phyloP scores from a whole-genome alignment of 352 stramenopile species.

The Pythium scleroteichum region DNA sequence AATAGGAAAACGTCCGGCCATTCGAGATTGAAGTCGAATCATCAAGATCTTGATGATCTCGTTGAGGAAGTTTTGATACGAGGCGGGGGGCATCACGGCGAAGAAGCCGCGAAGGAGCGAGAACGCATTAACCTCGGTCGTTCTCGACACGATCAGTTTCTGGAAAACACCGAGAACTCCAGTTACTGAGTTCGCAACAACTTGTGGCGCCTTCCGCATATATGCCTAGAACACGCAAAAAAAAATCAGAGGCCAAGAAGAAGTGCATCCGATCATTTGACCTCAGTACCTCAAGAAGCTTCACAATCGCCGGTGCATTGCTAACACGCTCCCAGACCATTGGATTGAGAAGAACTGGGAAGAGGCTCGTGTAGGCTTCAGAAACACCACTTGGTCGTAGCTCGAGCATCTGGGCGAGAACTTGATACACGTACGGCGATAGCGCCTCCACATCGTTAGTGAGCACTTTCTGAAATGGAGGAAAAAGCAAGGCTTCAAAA shows the following conservation, averaged over 20 bases:
- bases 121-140: constrained; percentile 94
- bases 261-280: not conserved
- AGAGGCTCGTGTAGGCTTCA: constrained; percentile 94
- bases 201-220: constrained; percentile 90
- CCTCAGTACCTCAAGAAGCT: constrained; percentile 89
- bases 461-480: constrained; percentile 96
- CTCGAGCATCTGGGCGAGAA: constrained; percentile 98
- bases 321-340: constrained; percentile 95
- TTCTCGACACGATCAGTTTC: constrained; percentile 94
- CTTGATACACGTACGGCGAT: constrained; percentile 99
- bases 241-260: too few species aligned
- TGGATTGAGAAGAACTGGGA: constrained; percentile 93
- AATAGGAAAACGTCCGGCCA: constrained; percentile 84
- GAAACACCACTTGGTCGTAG: constrained; percentile 88
- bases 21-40: constrained; percentile 91
- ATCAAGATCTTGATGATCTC: constrained; percentile 96
- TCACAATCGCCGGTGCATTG: constrained; percentile 97
- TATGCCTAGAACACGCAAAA: constrained; percentile 75
- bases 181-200: constrained; percentile 82
- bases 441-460: constrained; percentile 94
- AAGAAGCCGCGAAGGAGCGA: constrained; percentile 91
- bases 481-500: constrained; percentile 97
- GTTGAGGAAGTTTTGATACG: constrained; percentile 79
- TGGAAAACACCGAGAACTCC: constrained; percentile 98
- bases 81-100: constrained; percentile 76